Conservation (phyloP, 768 basidiomycete genomes). For the Lactarius evosmus region DNA sequence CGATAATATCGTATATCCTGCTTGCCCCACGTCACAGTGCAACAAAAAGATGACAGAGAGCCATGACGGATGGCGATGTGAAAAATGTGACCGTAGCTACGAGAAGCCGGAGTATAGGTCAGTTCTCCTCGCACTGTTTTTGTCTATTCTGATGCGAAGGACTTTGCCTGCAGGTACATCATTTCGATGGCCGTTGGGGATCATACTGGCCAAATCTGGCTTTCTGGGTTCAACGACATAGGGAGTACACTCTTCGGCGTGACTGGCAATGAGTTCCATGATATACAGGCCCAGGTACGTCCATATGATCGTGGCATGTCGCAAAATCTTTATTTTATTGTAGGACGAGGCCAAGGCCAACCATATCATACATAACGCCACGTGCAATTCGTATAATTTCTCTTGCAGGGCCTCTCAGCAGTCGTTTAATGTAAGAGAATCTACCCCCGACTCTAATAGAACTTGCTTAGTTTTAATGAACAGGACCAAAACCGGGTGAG, state of each 20-base stretch:
- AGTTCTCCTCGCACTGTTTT: conserved; percentile 30
- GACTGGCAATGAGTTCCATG: conserved; percentile 70
- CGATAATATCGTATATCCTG: conserved; percentile 84
- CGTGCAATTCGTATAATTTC: conserved; percentile 75
- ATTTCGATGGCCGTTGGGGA: conserved; percentile 88
- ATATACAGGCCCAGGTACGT: conserved; percentile 71
- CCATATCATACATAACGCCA: conserved; percentile 56
- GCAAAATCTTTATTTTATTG: conserved; percentile 1
- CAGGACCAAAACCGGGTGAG: conserved; percentile 82
- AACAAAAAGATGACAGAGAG: conserved; percentile 84
- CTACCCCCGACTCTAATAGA: not conserved
- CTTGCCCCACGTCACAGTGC: conserved; percentile 76
- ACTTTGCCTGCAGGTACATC: conserved; percentile 54
- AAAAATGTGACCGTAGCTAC: conserved; percentile 80
- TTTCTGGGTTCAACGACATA: conserved; percentile 93
- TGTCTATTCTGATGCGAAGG: conserved; percentile 15
- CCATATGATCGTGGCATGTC: not conserved
- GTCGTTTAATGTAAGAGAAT: conserved; percentile 65
- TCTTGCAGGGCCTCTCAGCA: conserved; percentile 85
- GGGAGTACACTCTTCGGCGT: conserved; percentile 74
- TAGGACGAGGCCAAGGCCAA: conserved; percentile 63
- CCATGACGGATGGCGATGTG: conserved; percentile 81
- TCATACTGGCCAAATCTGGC: conserved; percentile 84
- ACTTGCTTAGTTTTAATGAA: conserved; percentile 8
- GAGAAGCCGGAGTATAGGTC: conserved; percentile 78